phyloP scores from a whole-genome alignment of 306 rosid genomes.

The Sicyos baderoa region DNA sequence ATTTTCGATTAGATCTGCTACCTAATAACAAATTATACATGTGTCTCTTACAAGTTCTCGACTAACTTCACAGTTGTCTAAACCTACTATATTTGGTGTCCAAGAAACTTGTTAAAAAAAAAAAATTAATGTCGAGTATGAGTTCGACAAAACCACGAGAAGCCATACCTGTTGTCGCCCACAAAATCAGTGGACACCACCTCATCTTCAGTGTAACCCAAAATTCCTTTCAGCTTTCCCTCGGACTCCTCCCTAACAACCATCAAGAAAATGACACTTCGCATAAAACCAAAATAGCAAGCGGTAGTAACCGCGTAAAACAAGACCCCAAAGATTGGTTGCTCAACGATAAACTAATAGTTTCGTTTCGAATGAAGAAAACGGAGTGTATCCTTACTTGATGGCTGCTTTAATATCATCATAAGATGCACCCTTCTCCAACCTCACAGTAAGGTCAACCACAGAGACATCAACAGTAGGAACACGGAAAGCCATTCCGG shows the following conservation, averaged over 20 bases:
- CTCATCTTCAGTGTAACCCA: constrained; percentile 71
- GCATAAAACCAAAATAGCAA: neutral
- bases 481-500: constrained; percentile 79
- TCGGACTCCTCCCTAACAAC: constrained; percentile 60
- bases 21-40: no score
- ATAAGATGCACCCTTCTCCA: constrained; percentile 44
- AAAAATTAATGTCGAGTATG: no score
- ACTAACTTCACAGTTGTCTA: no score
- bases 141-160: neutral
- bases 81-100: no score
- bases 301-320: neutral
- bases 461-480: constrained; percentile 75
- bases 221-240: constrained; percentile 64
- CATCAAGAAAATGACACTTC: neutral
- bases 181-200: constrained; percentile 62
- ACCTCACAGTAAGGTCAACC: constrained; percentile 68
- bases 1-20: no score
- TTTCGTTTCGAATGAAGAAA: neutral
- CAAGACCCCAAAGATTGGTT: neutral
- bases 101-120: no score
- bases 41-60: no score
- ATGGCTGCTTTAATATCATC: constrained; percentile 53
- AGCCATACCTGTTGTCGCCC: constrained; percentile 54
- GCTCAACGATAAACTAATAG: neutral
- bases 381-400: constrained; percentile 36